Base-by-base conservation (phyloP, 1,284 basidiomycete species). In the Cutaneotrichosporon daszewskae region DNA sequence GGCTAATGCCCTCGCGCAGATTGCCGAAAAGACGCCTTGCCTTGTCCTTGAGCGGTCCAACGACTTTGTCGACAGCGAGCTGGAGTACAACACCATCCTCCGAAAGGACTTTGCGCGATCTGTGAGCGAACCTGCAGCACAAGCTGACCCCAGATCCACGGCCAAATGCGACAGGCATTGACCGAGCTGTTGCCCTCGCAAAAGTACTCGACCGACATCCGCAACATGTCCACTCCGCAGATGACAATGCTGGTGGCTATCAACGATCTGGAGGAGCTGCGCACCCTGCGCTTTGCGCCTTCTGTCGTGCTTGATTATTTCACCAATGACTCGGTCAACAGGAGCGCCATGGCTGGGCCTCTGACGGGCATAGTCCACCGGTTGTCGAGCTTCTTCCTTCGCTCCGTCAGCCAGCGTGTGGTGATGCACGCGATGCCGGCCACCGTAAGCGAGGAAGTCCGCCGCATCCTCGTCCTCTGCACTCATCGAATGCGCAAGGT, bases 41-140 rank as follows among this genome's bases (percentile, higher is more conserved):
- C 77, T 95, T 49, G 82, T 97, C 4, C 73, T 85, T 23, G 90
- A 94, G 64, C 81, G 81, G 47, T 80, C 85, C 1, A 81, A 82
- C 53, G 90, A 95, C 68, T 87, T 84, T 41, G 79, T 91, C 27
- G 83, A 84, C 25, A 89, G 86, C 59, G 89, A 92, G 53, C 77
- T 97, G 18, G 90, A 96, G 66, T 96, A 92, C 68, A 94, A 91
- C 66, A 85, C 89, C 8, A 84, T 94, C 23, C 80, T 98, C 51
- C 77, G 88, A n/a, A 84, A 85, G 57, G 88, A 90, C 61, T 91
- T 86, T 60, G 83, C 83, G 2, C 77, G 83, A 48, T 83, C 79
- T 28, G 88, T 88, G 57, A 62, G 80, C 63, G 7, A 9, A 28
- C 32, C 16, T 39, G 19, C 32, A 19, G 33, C 31, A n/a, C 13